Conservation (phyloP, 1,284 basidiomycete species). For the Sporisorium reilianum region DNA sequence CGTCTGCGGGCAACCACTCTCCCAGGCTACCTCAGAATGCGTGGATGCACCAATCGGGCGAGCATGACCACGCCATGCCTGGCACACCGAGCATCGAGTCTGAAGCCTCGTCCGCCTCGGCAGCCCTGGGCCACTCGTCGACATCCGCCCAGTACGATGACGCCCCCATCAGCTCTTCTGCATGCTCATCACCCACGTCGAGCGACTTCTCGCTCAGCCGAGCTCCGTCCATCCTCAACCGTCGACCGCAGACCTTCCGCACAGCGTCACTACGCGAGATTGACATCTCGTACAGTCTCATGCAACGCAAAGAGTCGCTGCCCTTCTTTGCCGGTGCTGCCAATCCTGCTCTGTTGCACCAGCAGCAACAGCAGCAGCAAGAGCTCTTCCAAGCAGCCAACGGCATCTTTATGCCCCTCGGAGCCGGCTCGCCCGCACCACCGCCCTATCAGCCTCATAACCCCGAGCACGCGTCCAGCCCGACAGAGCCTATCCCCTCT, state of each 20-base stretch:
- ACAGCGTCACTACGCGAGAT: conserved; percentile 39
- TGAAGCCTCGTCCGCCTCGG: conserved; percentile 26
- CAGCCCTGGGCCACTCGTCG: not conserved
- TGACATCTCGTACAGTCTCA: conserved; percentile 34
- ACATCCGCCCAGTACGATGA: conserved; percentile 5
- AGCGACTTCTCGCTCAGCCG: conserved; percentile 35
- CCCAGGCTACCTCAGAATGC: not conserved
- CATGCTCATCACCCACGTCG: conserved; percentile 25
- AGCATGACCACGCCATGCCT: not conserved
- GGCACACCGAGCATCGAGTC: conserved; percentile 31
- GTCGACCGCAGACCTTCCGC: conserved; percentile 49
- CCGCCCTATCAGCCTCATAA: conserved; percentile 24
- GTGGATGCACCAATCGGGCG: conserved; percentile 14
- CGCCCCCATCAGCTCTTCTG: not conserved
- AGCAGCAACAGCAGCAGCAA: conserved; percentile 7
- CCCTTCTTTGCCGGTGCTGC: conserved; percentile 12
- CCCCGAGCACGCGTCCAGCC: too few species aligned
- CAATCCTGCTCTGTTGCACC: not conserved
- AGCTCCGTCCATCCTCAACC: conserved; percentile 58
- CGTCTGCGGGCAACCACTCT: too few species aligned
- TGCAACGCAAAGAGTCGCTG: conserved; percentile 29
- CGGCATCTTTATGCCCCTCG: conserved; percentile 1
- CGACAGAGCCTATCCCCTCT: not conserved
- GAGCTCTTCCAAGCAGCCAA: conserved; percentile 15
- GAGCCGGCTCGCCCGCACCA: conserved; percentile 15